Base-by-base conservation (phyloP, 192 early-diverging fungal species). In the Spizellomyces sp. region DNA sequence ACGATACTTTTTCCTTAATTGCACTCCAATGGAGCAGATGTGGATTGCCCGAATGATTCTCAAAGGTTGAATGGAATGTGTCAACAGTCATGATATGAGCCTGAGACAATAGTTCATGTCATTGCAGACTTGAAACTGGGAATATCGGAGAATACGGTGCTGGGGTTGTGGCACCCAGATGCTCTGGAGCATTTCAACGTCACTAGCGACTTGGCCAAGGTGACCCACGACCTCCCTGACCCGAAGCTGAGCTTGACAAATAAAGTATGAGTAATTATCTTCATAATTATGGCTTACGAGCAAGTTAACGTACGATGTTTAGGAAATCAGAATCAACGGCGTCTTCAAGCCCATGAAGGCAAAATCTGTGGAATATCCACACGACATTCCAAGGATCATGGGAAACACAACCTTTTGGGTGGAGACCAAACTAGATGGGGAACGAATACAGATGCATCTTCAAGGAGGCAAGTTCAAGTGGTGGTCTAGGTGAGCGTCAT, bases 351-450 rank as follows among this genome's bases (percentile, higher is more conserved):
- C 93, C 0, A 90, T 91, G 84, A 75, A 90, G 7, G 76, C 87
- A 5, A 79, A 85, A 57, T 79, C 74, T n/a, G 61, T 88, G 19
- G 79, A 81, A 15, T 73, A 76, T 1, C 73, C 86, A 44, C 77
- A 75, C 22, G 71, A 80, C 9, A 76, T 89, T 8, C 58, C 77
- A n/a, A 81, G 78, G 47, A 36, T 77, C 5, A 81, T 89, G 77
- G 75, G 74, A 8, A 69, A 77, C 41, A 66, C 77, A 41, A 60
- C 71, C 36, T 94, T 92, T 78, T 93, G 87, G 79, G 87, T 93
- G 19, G 89, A 94, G 71, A 87, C 90, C n/a, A 94, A 94, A 64
- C 66, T 94, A 4, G 93, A 94, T 66, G 93, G 93, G 3, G 93
- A 93, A 66, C 78, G 93, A 54, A 80, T 90, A 1, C 89, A 90